Evolutionary conservation across 768 basidiomycete genomes (phyloP), one percentile per base, ranked within the genome.

Genomic region (Agaricus blazei): DNA sequence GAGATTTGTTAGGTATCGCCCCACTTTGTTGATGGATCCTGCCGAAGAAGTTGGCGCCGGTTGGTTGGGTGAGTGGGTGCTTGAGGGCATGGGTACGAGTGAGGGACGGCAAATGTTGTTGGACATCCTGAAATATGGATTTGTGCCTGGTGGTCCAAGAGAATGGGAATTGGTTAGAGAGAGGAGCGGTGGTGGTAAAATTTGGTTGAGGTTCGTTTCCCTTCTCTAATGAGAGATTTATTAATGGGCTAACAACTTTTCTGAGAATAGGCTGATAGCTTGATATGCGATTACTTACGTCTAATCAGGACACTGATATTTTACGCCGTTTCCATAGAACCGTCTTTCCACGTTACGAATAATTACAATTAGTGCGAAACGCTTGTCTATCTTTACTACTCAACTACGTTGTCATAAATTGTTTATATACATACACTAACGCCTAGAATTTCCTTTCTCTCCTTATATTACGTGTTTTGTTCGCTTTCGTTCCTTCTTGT

Each of bases 81-180:
- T 91, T n/a, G 87, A 91, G 67, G 84, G 81, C 1, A 87, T 88
- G 52, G 90, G 88, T 1, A 91, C 88, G 15, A 73, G 69, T 31
- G 87, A 88, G 64, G 87, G 85, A 4, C 72, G 78, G 44, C 74
- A 80, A 64, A 64, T 71, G 2, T 66, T 89, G 41, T 57, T 85
- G n/a, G 76, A 83, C 57, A 83, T 82, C 61, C 68, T 87, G 11
- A 63, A 68, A 3, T n/a, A 50, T 24, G 29, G 48, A 0, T 9
- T 50, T 28, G 48, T 56, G 8, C 48, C 54, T 23, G 77, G 79
- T 0, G 71, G 68, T 0, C 58, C 56, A 19, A 56, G 67, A 48
- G 67, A 70, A 51, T 77, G 77, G 84, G 81, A 87, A 67, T 62
- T 88, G 15, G 73, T 84, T 23, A 74, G 82, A 55, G 85, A 87